These are phyloP conservation scores for Leucoagaricus sp. DNA, from an alignment of 1,284 basidiomycete genomes.

Conservation along the genomic window DNA sequence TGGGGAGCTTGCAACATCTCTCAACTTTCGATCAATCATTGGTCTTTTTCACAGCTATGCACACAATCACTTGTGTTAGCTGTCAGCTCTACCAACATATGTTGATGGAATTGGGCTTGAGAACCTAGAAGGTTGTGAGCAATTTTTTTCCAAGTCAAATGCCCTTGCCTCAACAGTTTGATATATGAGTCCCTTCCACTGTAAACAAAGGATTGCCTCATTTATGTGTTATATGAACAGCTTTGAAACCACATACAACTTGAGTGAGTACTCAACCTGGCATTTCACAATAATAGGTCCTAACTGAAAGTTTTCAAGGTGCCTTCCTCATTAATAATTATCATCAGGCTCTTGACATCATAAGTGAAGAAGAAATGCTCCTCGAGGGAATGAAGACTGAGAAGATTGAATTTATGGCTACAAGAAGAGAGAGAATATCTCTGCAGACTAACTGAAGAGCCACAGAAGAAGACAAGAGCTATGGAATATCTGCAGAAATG, in stretches of 20 bases:
- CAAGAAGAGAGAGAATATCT: too few relatives aligned
- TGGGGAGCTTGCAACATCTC: constrained; percentile 5
- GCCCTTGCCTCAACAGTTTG: constrained; percentile 21
- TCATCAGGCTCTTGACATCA: neutral
- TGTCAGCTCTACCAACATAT: constrained; percentile 25
- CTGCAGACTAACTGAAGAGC: too few relatives aligned
- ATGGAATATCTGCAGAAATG: too few relatives aligned
- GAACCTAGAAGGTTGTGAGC: constrained; percentile 33
- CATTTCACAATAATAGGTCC: neutral
- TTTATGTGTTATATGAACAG: constrained; percentile 21
- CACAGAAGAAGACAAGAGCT: too few relatives aligned
- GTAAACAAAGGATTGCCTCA: constrained; percentile 23
- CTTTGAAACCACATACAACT: constrained; percentile 22
- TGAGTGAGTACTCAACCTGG: constrained; percentile 19
- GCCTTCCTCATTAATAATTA: constrained; percentile 1
- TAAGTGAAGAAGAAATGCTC: too few relatives aligned
- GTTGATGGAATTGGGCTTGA: constrained; percentile 29
- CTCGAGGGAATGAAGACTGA: too few relatives aligned
- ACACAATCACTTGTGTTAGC: constrained; percentile 31
- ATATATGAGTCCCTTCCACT: constrained; percentile 27
- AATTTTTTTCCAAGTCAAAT: constrained; percentile 33
- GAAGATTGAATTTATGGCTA: too few relatives aligned
- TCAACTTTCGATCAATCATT: constrained; percentile 21
- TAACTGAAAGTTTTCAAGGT: neutral
- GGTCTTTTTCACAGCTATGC: constrained; percentile 33